phyloP scores from a whole-genome alignment of 495 filamentous ascomycete genomes.

The Cairneyella variabilis region DNA sequence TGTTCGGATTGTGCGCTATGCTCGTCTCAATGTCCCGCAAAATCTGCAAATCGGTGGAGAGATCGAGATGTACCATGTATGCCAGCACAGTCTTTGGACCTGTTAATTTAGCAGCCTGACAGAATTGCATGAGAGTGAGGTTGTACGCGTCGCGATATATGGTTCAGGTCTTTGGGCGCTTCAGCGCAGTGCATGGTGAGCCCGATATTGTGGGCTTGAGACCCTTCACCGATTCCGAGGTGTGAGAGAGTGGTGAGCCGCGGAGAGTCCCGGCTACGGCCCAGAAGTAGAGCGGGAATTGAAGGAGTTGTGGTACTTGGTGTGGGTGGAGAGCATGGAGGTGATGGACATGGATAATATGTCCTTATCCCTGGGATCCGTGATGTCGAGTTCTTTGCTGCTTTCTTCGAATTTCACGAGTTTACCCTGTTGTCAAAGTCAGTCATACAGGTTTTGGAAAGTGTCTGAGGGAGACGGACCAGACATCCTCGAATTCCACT shows the following conservation, averaged over 20 bases:
- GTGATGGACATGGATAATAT: constrained; percentile 13
- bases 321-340: constrained; percentile 17
- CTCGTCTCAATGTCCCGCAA: constrained; percentile 14
- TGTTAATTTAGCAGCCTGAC: constrained; percentile 16
- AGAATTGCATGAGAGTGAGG: constrained; percentile 22
- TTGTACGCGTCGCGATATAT: constrained; percentile 20
- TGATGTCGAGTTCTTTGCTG: constrained; percentile 19
- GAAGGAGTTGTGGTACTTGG: constrained; percentile 12
- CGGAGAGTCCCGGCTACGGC: constrained; percentile 21
- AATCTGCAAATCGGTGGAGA: constrained; percentile 13
- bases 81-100: constrained; percentile 20
- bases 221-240: constrained; percentile 16
- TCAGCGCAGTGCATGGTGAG: constrained; percentile 25
- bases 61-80: constrained; percentile 24
- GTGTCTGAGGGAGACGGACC: not conserved
- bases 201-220: constrained; percentile 19
- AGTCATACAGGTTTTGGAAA: not conserved
- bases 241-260: constrained; percentile 21
- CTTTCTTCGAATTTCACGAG: constrained; percentile 24
- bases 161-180: constrained; percentile 20
- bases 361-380: constrained; percentile 22
- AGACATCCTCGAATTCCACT: constrained; percentile 20
- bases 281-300: constrained; percentile 21
- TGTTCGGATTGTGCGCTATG: constrained; percentile 22
- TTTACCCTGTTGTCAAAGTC: constrained; percentile 9